phyloP scores from a whole-genome alignment of 2,329 filamentous ascomycete species.

The Diaporthe sp. region DNA sequence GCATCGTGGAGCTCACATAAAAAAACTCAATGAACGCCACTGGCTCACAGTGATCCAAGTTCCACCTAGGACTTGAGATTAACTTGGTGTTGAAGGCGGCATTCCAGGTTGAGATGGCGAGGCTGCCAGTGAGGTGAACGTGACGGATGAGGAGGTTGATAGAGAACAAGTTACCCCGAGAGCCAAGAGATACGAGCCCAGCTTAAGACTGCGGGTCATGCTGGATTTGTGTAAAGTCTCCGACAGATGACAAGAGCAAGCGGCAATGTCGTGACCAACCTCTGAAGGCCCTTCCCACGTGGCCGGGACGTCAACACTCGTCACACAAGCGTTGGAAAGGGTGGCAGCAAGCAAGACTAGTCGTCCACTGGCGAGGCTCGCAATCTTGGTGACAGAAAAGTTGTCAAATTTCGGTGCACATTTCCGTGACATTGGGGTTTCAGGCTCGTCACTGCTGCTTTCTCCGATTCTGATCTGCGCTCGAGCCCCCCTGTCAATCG shows the following conservation, averaged over 20 bases:
- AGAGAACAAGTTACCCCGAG: background rate
- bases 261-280: conserved; percentile 21
- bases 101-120: conserved; percentile 14
- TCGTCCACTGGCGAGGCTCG: background rate
- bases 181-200: background rate
- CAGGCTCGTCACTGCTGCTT: conserved; percentile 9
- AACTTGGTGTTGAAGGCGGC: conserved; percentile 7
- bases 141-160: background rate
- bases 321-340: background rate
- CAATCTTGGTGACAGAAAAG: background rate
- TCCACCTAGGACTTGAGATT: background rate
- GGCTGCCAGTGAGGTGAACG: background rate
- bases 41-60: background rate
- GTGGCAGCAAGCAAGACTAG: background rate
- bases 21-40: background rate
- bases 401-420: background rate
- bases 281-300: background rate
- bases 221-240: conserved; percentile 7
- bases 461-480: conserved; percentile 18
- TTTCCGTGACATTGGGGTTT: conserved; percentile 5
- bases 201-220: conserved; percentile 3
- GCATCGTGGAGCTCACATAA: background rate
- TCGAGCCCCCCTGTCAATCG: background rate
- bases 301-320: background rate
- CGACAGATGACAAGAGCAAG: background rate